Evolutionary conservation across 192 early-diverging fungal genomes (phyloP), one percentile per base, ranked within the genome.

Genomic region (Linderina pennispora): DNA sequence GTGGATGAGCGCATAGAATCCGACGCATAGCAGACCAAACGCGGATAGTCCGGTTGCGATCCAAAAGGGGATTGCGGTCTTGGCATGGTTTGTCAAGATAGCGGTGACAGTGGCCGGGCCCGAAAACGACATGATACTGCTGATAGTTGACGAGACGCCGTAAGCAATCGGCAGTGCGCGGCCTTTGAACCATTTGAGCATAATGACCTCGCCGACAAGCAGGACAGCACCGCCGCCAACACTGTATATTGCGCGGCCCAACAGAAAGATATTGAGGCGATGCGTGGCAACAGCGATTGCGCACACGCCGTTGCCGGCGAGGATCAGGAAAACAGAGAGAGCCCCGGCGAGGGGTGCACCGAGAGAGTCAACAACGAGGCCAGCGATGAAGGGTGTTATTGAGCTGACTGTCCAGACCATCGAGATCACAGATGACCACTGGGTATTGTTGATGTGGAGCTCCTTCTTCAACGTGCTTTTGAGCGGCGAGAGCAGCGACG

Each of bases 41-140:
- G 62, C 70, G 33, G 77, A 79, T 3, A 82, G 53, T 2, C 72
- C 75, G 2, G 74, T 74, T 1, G 76, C 77, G 1, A 79, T 43
- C 74, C 74, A 76, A 39, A 76, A 71, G 13, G 67, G 53, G 24
- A 71, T 58, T 0, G 67, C 51, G 26, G 66, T 53, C 26, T 53
- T 66, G 22, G 50, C 53, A 16, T 65, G 44, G n/a, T 24, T 55
- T 15, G 43, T 62, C 26, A 65, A 49, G 25, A 70, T 57, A 3
- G 68, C 58, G 0, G 63, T 58, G 20, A 66, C 62, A 1, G 58
- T 36, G 11, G 67, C 66, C 9, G 67, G 63, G 1, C 67, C 66
- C 19, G 63, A 56, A 40, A 65, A 76, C 18, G 58, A 45, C 50
- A 70, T 62, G 8, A 76, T 32, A 0, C 67, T 59, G 32, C 67